Conservation (phyloP, 148 eudicot genomes). For the Chenopodium formosanum region DNA sequence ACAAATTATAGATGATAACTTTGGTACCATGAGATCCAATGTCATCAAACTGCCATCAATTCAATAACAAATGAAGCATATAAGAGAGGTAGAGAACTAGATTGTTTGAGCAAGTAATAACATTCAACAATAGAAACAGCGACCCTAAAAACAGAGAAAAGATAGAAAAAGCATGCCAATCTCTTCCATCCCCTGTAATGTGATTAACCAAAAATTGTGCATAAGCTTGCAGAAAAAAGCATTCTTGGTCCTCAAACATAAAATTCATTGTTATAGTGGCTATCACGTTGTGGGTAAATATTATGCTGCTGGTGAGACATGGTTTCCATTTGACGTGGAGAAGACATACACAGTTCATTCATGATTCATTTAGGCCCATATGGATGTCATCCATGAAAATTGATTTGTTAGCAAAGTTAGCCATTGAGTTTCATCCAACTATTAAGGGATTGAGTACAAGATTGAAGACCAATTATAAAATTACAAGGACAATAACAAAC, state of each 20-base stretch:
- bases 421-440: too few species aligned
- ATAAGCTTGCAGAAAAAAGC: background rate
- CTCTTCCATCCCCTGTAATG: background rate
- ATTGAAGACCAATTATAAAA: too few species aligned
- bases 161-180: background rate
- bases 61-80: background rate
- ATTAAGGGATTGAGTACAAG: too few species aligned
- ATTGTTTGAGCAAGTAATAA: background rate
- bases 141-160: too few species aligned
- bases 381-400: too few species aligned
- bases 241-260: background rate
- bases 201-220: background rate
- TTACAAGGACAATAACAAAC: too few species aligned
- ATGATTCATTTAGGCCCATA: too few species aligned
- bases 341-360: too few species aligned
- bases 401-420: too few species aligned
- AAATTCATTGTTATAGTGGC: background rate
- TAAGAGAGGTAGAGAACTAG: background rate
- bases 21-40: constrained; percentile 77
- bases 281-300: background rate
- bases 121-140: constrained; percentile 4
- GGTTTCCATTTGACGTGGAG: too few species aligned
- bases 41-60: constrained; percentile 67
- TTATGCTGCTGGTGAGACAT: background rate
- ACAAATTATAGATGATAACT: constrained; percentile 74